Conservation (phyloP, 2,329 filamentous ascomycete species). For the Talaromyces pinophilus region DNA sequence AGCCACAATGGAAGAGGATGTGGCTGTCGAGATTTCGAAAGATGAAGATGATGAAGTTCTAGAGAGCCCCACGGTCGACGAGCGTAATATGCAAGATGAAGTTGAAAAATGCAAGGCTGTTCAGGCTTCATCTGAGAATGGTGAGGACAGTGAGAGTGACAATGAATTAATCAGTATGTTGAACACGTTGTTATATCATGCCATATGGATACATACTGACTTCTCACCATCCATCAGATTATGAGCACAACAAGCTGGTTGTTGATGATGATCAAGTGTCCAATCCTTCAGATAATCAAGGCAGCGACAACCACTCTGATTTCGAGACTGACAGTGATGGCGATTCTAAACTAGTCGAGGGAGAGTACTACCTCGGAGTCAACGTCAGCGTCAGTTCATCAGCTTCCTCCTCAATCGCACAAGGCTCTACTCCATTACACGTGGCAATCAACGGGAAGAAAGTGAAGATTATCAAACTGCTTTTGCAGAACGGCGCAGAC, state of each 20-base stretch:
- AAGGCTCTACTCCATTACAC: conserved; percentile 2
- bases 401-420: background rate
- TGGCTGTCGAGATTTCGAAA: background rate
- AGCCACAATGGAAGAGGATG: background rate
- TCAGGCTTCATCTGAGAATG: background rate
- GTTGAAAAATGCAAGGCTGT: background rate
- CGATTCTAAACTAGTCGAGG: background rate
- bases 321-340: background rate
- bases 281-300: background rate
- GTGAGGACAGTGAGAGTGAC: background rate
- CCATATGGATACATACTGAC: background rate
- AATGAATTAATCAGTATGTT: background rate
- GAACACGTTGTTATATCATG: background rate
- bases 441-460: background rate
- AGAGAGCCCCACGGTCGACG: background rate
- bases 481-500: conserved; percentile 9
- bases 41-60: background rate
- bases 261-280: background rate
- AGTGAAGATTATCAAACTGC: background rate
- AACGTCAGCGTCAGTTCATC: background rate
- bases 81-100: background rate
- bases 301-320: background rate
- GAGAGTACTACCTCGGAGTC: background rate
- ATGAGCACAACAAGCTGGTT: background rate
- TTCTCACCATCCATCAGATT: background rate